Conservation (phyloP, 441 rosid species). For the Geranium incanum region DNA sequence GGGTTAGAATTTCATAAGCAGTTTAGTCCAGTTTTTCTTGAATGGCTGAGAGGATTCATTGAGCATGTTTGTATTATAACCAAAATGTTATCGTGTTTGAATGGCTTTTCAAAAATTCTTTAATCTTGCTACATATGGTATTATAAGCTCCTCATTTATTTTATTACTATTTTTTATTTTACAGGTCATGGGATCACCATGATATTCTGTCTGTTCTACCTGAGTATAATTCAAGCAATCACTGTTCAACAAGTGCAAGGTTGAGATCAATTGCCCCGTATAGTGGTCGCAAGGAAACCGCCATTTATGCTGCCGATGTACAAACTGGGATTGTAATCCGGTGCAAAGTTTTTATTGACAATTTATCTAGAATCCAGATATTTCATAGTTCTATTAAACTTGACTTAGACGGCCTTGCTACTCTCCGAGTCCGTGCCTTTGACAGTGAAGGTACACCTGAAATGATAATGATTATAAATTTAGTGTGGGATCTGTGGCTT, state of each 20-base stretch:
- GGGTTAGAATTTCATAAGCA: not conserved
- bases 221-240: constrained; percentile 69
- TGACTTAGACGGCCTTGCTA: constrained; percentile 93
- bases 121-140: not conserved
- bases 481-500: constrained; percentile 9
- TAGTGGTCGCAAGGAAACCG: constrained; percentile 81
- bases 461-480: constrained; percentile 6
- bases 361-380: constrained; percentile 78
- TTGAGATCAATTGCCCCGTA: constrained; percentile 70
- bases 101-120: not conserved
- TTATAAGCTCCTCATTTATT: not conserved
- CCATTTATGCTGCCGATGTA: constrained; percentile 81
- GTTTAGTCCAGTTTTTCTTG: no score
- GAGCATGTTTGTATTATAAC: not conserved
- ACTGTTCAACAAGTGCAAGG: constrained; percentile 80
- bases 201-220: constrained; percentile 78
- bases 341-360: constrained; percentile 94
- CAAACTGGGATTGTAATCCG: constrained; percentile 81
- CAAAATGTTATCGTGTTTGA: not conserved
- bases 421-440: constrained; percentile 80
- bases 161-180: constrained; percentile 8
- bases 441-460: constrained; percentile 61
- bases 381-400: constrained; percentile 89
- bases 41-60: not conserved
- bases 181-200: constrained; percentile 98